Conservation (phyloP, 179 eudicot genomes). For the Gypsophila paniculata region DNA sequence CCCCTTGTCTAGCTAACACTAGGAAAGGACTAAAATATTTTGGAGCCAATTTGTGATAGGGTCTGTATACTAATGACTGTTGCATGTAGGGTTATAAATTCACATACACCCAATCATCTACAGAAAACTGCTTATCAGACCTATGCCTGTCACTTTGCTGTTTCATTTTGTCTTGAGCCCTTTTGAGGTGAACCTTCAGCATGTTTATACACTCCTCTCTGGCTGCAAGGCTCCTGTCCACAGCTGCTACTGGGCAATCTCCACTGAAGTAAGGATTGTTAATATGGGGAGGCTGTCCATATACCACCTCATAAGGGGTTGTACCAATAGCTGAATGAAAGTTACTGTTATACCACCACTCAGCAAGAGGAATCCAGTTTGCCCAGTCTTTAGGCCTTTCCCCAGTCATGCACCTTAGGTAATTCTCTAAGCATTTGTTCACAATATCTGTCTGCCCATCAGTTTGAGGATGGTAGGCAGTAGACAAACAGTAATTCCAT, state of each 20-base stretch:
- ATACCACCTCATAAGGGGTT: background rate
- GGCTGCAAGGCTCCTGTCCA: background rate
- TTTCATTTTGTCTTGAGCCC: background rate
- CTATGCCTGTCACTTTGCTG: background rate
- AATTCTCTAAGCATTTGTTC: background rate
- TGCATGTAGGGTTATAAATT: background rate
- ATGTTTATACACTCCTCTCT: background rate
- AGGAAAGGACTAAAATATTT: too few species aligned
- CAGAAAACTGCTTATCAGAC: background rate
- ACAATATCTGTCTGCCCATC: too few species aligned
- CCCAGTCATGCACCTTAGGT: slow-evolving; percentile 1
- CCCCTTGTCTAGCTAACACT: too few species aligned
- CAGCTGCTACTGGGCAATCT: background rate
- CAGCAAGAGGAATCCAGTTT: background rate
- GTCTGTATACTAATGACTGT: too few species aligned
- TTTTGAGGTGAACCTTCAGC: background rate
- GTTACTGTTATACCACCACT: background rate
- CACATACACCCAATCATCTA: background rate
- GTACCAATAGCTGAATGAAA: background rate
- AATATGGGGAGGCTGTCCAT: background rate
- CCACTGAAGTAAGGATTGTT: background rate
- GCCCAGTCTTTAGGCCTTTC: background rate
- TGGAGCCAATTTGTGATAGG: too few species aligned
- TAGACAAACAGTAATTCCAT: too few species aligned
- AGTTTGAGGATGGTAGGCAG: too few species aligned